Evolutionary conservation across 1,284 basidiomycete genomes (phyloP).

Genomic region (Sanghuangporus sanghuang): DNA sequence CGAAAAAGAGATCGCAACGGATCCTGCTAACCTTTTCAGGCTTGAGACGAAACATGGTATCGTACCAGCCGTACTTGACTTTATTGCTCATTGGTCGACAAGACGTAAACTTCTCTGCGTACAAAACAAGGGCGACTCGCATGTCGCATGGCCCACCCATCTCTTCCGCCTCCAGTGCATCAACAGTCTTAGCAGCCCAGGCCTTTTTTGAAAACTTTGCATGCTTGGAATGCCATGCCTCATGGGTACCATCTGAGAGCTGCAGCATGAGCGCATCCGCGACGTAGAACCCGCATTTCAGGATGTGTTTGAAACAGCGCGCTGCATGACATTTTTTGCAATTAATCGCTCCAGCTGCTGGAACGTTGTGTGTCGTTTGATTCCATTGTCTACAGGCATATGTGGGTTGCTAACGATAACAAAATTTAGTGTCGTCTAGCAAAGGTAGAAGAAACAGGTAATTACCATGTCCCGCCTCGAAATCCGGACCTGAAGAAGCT

Average conservation of each 20-base stretch:
- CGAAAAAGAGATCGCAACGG: neutral
- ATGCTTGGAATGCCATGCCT: conserved; percentile 44
- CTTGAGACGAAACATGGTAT: neutral
- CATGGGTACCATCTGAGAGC: conserved; percentile 27
- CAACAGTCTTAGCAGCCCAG: conserved; percentile 24
- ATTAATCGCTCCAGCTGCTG: conserved; percentile 25
- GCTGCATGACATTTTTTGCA: conserved; percentile 49
- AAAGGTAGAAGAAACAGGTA: conserved; percentile 1
- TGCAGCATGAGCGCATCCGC: conserved; percentile 40
- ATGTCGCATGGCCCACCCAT: conserved; percentile 32
- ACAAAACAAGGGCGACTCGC: conserved; percentile 29
- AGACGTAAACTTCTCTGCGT: conserved; percentile 36
- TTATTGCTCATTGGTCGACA: conserved; percentile 27
- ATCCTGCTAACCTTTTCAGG: neutral
- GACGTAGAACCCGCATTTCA: conserved; percentile 45
- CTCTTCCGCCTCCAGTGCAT: conserved; percentile 30
- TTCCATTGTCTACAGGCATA: neutral
- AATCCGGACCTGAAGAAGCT: conserved; percentile 20
- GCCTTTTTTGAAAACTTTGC: conserved; percentile 17
- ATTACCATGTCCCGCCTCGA: conserved; percentile 22
- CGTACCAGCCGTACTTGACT: conserved; percentile 10
- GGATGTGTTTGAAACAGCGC: conserved; percentile 48
- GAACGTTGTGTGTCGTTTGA: conserved; percentile 23
- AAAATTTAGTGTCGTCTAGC: neutral
- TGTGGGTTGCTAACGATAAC: neutral